Evolutionary conservation across 2,329 filamentous ascomycete species (phyloP), one percentile per base, ranked within the genome.

Genomic region (Penicillium sp.): DNA sequence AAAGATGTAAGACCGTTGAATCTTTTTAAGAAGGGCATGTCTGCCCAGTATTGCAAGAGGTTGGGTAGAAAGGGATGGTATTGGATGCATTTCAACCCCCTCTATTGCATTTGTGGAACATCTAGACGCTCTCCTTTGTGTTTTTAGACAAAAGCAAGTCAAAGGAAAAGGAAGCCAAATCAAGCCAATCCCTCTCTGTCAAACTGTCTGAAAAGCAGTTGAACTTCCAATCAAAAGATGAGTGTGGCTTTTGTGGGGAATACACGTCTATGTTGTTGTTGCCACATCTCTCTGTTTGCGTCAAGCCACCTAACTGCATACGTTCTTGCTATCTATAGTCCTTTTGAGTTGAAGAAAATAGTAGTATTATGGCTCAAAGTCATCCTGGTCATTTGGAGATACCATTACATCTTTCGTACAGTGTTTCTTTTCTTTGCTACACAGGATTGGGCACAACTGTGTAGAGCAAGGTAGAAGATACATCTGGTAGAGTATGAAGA

Each of bases 191-290:
- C 58, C 55, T 24, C 8, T 16, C 35, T 31, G 40, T 52, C 49
- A 57, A 58, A 61, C 46, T 24, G 56, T 56, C 63, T 60, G 55
- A 50, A 62, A 63, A 59, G 58, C 56, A 56, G 55, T 44, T 59
- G 51, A 52, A 35, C 48, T 48, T 35, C 62, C 63, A 66, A 66
- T 66, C 31, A 52, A 16, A 47, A 14, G 7, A 3, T 9, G 46
- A 11, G 50, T 29, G 64, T 66, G 64, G 59, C 18, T 34, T 5
- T 51, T 58, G 44, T 13, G 18, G 35, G 20, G 29, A 31, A 50
- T 56, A 65, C 59, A 60, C 22, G 53, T 60, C 62, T 7, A 55
- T 49, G 26, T 4, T 1, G 10, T 43, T 62, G 48, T 39, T 60
- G 44, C 61, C 62, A 64, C 62, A 10, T 4, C 50, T 39, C 35